Base-by-base conservation (phyloP, 768 basidiomycete species). In the Rhodotorula diobovata region DNA sequence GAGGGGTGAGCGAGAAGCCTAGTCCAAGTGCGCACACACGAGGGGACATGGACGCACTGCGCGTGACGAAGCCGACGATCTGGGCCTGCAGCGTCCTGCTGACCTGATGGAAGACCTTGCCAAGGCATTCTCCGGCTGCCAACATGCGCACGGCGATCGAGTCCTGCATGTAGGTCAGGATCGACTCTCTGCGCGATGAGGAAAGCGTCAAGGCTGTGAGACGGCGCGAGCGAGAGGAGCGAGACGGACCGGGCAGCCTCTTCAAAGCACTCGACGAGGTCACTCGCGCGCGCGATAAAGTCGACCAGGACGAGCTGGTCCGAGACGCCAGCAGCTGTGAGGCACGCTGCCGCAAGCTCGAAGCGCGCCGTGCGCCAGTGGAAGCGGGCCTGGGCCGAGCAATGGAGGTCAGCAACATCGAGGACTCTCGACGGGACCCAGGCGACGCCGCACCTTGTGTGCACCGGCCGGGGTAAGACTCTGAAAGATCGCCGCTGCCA, bases 71-170 rank as follows among this genome's bases (percentile, higher is more conserved):
- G 25, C n/a, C 14, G 30, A 71, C 61, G 15, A 71, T 43, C 0
- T 39, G 54, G 2, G 60, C 30, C 32, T 71, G 70, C 8, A 56
- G 35, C 14, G 34, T 32, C 35, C 32, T 30, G 32, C 53, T 43
- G 32, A 66, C 70, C 25, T 59, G 61, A 8, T 61, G 20, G 34
- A 66, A 66, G 45, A 66, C 54, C 56, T 66, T 43, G 48, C 48
- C 58, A 11, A 39, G 21, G n/a, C n/a, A 50, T 20, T 66, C 65
- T 28, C 55, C 65, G 12, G 58, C 32, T 4, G 20, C 50, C 37
- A 66, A 32, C 32, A 60, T 25, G 4, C 21, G 21, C 2, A 50
- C 15, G 2, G 65, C 57, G 12, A 37, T 39, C n/a, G 34, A 7
- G 23, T 66, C 65, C 30, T 66, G 65, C 9, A 66, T 39, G 48